These are phyloP conservation scores for Gnetum montanum DNA, from an alignment of 75 land plant genomes.

Conservation along the genomic window DNA sequence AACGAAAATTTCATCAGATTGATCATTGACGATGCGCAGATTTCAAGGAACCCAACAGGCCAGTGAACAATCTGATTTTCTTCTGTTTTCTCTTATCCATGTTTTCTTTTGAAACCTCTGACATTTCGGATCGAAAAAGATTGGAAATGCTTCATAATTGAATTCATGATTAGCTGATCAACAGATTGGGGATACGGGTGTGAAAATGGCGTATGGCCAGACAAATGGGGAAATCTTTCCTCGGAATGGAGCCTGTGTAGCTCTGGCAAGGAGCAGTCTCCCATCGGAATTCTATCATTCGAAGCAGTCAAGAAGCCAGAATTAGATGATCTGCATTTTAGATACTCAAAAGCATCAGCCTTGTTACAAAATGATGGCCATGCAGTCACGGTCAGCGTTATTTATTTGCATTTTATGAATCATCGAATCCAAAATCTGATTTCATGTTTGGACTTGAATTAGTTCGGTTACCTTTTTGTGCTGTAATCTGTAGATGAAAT, in stretches of 20 bases:
- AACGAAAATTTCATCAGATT: too few species aligned
- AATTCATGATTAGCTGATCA: too few species aligned
- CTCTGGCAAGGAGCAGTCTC: constrained; percentile 4
- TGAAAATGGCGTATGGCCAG: background rate
- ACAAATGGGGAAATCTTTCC: constrained; percentile 1
- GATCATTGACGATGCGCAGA: too few species aligned
- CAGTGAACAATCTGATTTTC: too few species aligned
- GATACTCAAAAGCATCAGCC: background rate
- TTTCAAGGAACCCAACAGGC: too few species aligned
- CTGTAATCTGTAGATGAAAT: constrained; percentile 14
- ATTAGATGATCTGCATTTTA: background rate
- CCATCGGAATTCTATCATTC: constrained; percentile 5
- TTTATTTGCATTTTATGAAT: background rate
- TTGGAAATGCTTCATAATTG: too few species aligned
- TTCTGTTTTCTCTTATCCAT: too few species aligned
- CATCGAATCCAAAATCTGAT: too few species aligned
- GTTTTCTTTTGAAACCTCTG: too few species aligned
- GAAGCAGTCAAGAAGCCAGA: background rate
- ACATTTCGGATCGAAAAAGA: too few species aligned
- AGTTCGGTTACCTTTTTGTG: background rate
- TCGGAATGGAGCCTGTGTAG: constrained; percentile 1
- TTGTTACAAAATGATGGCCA: background rate
- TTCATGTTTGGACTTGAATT: background rate
- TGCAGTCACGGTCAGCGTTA: background rate
- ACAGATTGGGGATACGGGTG: background rate